phyloP scores from a whole-genome alignment of 768 basidiomycete species.

The Amanita rubescens region DNA sequence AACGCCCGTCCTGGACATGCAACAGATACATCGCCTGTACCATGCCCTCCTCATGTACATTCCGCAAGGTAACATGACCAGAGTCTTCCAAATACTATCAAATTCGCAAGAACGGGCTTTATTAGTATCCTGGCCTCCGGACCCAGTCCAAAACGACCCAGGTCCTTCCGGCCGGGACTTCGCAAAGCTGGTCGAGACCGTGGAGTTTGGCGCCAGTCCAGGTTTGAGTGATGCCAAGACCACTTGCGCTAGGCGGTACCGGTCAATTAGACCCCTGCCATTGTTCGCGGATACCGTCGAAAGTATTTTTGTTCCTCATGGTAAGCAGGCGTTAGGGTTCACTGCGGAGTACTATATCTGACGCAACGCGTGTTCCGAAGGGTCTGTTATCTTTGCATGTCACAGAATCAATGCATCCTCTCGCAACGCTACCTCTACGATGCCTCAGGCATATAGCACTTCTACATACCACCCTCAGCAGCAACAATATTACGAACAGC shows the following conservation, averaged over 20 bases:
- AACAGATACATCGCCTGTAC: slow-evolving; percentile 55
- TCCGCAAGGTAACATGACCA: slow-evolving; percentile 43
- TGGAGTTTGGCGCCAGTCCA: slow-evolving; percentile 49
- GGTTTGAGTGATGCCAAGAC: slow-evolving; percentile 71
- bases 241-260: slow-evolving; percentile 79
- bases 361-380: slow-evolving; percentile 28
- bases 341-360: slow-evolving; percentile 22
- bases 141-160: slow-evolving; percentile 27
- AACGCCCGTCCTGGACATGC: slow-evolving; percentile 52
- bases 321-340: slow-evolving; percentile 35
- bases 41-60: slow-evolving; percentile 48
- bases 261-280: slow-evolving; percentile 59
- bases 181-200: slow-evolving; percentile 58
- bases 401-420: slow-evolving; percentile 50
- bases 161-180: slow-evolving; percentile 38
- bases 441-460: slow-evolving; percentile 39
- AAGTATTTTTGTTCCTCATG: slow-evolving; percentile 88
- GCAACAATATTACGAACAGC: slow-evolving; percentile 37
- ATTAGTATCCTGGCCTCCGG: slow-evolving; percentile 74
- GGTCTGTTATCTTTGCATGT: slow-evolving; percentile 66
- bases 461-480: slow-evolving; percentile 28
- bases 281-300: slow-evolving; percentile 61
- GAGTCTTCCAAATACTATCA: slow-evolving; percentile 75
- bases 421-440: slow-evolving; percentile 33
- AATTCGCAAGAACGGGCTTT: slow-evolving; percentile 51